Evolutionary conservation across 2,329 filamentous ascomycete genomes (phyloP), one percentile per base, ranked within the genome.

Genomic region (Clarireedia paspali): DNA sequence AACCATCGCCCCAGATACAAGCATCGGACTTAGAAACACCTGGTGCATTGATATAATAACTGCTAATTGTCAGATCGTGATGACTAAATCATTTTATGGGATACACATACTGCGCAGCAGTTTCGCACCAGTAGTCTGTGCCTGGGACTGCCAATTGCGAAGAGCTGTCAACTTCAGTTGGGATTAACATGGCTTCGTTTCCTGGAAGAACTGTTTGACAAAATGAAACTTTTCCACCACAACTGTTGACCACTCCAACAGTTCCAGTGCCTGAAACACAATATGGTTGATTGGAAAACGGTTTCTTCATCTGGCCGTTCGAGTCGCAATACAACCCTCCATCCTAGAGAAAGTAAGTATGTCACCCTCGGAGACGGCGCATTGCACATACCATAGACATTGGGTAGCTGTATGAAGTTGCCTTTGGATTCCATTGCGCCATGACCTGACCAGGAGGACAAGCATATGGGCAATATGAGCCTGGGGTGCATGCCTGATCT

Each of bases 181-280:
- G 87, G 64, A 91, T 91, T 63, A 91, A 75, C 87, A 91, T 91
- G 59, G 85, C 85, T 73, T 91, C 88, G 65, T 89, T 86, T 50
- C 88, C 88, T 17, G 88, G 88, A 59, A 91, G 72, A 14, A 90
- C 85, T 4, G 88, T 91, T 72, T 91, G 88, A 71, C 88, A 91
- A 72, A 88, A 89, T 2, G 88, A 82, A 54, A 90, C 79, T 14
- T 77, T 67, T 38, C 75, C 73, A 46, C 80, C 78, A 59, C 79
- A 81, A 63, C 84, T 83, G 74, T 90, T 91, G 59, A 83, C 75
- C 38, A 79, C 87, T 56, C 76, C 74, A 53, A 91, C 77, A 6
- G 82, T 68, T 45, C 85, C 86, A 20, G 81, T 82, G 47, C 87
- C 88, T 42, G 83, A 75, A 50, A 86, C 80, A 70, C 88, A 92